Evolutionary conservation across 495 filamentous ascomycete genomes (phyloP).

Genomic region (Talaromyces wortmannii): DNA sequence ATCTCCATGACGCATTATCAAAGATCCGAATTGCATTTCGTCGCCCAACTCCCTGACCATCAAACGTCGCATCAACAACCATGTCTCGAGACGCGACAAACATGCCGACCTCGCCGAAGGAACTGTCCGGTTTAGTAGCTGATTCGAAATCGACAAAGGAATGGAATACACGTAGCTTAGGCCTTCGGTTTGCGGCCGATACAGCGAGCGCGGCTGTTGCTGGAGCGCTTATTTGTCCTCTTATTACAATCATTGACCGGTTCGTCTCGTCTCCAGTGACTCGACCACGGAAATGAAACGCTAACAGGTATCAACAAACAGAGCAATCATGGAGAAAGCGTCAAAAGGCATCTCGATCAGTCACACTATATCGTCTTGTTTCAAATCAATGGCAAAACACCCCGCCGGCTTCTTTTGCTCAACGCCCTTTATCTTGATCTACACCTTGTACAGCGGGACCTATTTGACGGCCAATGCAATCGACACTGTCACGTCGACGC

Average conservation of each 20-base stretch:
- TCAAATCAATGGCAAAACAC: conserved; percentile 55
- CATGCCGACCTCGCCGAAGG: neutral
- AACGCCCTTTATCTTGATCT: conserved; percentile 80
- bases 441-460: conserved; percentile 82
- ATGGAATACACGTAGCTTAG: conserved; percentile 78
- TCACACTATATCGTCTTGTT: conserved; percentile 55
- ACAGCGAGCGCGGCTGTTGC: conserved; percentile 64
- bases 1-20: neutral
- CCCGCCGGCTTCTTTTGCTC: conserved; percentile 69
- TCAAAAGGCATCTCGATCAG: conserved; percentile 70
- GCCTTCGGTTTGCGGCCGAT: conserved; percentile 66
- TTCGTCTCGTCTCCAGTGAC: conserved; percentile 28
- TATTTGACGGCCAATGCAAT: conserved; percentile 86
- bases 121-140: neutral
- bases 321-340: conserved; percentile 92
- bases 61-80: neutral
- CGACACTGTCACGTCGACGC: conserved; percentile 71
- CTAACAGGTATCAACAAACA: conserved; percentile 20
- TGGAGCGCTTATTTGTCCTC: conserved; percentile 75
- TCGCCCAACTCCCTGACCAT: too few species aligned
- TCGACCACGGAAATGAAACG: conserved; percentile 6
- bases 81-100: conserved; percentile 4
- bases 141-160: conserved; percentile 8
- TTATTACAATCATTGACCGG: conserved; percentile 91
- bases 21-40: too few species aligned